Conservation (phyloP, 345 rosid species). For the Acer yangbiense region DNA sequence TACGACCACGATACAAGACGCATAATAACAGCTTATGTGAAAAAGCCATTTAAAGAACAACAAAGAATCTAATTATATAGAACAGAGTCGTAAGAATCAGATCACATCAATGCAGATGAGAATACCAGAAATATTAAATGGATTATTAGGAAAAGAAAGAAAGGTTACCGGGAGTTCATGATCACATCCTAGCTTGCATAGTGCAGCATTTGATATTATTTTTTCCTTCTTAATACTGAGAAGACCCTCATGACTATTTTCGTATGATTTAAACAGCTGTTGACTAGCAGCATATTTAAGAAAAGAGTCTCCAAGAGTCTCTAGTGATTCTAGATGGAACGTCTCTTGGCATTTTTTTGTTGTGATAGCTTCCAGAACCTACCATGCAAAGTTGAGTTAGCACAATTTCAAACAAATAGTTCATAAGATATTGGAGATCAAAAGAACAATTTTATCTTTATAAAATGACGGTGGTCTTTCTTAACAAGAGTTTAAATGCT, state of each 20-base stretch:
- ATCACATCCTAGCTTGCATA: constrained; percentile 69
- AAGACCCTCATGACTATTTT: constrained; percentile 74
- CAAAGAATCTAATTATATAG: background rate
- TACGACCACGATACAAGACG: background rate
- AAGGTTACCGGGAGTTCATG: constrained; percentile 68
- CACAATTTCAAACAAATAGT: constrained; percentile 8
- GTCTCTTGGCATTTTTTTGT: constrained; percentile 77
- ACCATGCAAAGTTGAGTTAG: constrained; percentile 20
- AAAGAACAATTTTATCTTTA: background rate
- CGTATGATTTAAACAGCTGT: constrained; percentile 59
- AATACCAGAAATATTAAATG: background rate
- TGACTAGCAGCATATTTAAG: constrained; percentile 81
- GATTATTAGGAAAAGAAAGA: constrained; percentile 1
- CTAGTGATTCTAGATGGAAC: constrained; percentile 83
- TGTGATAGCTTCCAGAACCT: constrained; percentile 92
- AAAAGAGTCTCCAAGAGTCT: constrained; percentile 94
- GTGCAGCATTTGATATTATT: constrained; percentile 67
- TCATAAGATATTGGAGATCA: background rate
- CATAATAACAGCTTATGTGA: background rate
- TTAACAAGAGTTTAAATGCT: background rate
- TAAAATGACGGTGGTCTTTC: background rate
- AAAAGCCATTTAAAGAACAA: background rate
- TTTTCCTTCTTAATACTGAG: constrained; percentile 66
- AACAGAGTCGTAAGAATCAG: background rate
- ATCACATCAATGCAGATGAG: background rate